Conservation (phyloP, 2,329 filamentous ascomycete genomes). For the Byssoonygena ceratinophila region DNA sequence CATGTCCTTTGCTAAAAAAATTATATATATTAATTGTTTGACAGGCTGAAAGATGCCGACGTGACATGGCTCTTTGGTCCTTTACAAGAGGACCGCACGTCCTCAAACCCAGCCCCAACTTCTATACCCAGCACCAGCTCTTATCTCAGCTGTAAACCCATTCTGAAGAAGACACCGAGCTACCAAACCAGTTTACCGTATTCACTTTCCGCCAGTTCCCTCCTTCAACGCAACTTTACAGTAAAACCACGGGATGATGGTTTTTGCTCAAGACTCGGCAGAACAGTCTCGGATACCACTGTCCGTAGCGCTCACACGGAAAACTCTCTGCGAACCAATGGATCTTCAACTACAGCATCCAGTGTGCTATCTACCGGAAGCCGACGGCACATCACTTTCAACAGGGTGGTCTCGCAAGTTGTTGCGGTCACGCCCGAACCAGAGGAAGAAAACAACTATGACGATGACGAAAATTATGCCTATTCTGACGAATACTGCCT, state of each 20-base stretch:
- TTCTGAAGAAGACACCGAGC: constrained; percentile 92
- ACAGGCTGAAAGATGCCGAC: constrained; percentile 89
- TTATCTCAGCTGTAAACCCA: constrained; percentile 71
- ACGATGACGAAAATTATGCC: constrained; percentile 28
- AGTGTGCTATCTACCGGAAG: constrained; percentile 54
- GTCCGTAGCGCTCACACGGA: constrained; percentile 60
- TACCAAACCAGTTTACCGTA: constrained; percentile 89
- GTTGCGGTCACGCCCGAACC: constrained; percentile 68
- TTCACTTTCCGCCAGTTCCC: constrained; percentile 75
- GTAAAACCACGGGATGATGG: constrained; percentile 62
- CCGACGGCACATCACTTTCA: constrained; percentile 86
- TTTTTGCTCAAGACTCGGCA: constrained; percentile 37
- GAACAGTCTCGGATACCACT: constrained; percentile 46
- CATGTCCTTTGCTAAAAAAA: background rate
- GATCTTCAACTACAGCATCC: constrained; percentile 54
- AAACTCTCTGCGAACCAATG: constrained; percentile 35
- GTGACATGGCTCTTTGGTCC: constrained; percentile 97
- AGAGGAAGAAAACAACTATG: constrained; percentile 30
- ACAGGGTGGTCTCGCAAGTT: constrained; percentile 89
- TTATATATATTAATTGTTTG: background rate
- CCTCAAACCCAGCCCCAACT: constrained; percentile 41
- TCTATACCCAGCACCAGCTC: constrained; percentile 51
- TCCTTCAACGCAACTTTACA: constrained; percentile 77
- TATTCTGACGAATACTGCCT: constrained; percentile 34
- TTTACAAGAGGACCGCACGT: constrained; percentile 47